These are phyloP conservation scores for Globisporangium emineosum DNA, from an alignment of 352 stramenopile species.

Conservation along the genomic window DNA sequence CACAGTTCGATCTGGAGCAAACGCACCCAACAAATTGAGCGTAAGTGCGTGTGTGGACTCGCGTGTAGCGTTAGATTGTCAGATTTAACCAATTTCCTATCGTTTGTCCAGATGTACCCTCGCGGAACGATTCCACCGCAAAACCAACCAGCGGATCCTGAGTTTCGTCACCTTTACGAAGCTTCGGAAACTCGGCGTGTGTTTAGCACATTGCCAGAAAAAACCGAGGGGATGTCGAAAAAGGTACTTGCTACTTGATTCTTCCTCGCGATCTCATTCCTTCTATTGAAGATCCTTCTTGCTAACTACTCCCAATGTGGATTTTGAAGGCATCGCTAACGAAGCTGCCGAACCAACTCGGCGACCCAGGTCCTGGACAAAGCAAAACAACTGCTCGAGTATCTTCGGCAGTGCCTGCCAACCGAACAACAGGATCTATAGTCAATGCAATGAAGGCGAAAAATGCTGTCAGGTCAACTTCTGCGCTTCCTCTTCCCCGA, in stretches of 20 bases:
- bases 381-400: neutral
- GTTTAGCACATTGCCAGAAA: neutral
- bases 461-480: slow-evolving; percentile 3
- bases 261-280: neutral
- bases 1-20: neutral
- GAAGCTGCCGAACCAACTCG: neutral
- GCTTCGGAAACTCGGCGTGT: slow-evolving; percentile 30
- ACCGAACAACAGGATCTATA: neutral
- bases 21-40: neutral
- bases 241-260: neutral
- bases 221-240: neutral
- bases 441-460: neutral
- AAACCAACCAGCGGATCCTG: slow-evolving; percentile 40
- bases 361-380: neutral
- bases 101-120: slow-evolving; percentile 27
- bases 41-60: slow-evolving; percentile 5
- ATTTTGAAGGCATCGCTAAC: slow-evolving; percentile 8
- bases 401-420: neutral
- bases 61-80: neutral
- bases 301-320: neutral
- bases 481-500: slow-evolving; percentile 1
- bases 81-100: neutral
- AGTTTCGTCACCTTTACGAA: slow-evolving; percentile 52
- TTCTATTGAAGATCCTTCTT: neutral
- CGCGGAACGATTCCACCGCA: slow-evolving; percentile 46